These are phyloP conservation scores for Tremella fuciformis DNA, from an alignment of 768 basidiomycete genomes.

Conservation along the genomic window DNA sequence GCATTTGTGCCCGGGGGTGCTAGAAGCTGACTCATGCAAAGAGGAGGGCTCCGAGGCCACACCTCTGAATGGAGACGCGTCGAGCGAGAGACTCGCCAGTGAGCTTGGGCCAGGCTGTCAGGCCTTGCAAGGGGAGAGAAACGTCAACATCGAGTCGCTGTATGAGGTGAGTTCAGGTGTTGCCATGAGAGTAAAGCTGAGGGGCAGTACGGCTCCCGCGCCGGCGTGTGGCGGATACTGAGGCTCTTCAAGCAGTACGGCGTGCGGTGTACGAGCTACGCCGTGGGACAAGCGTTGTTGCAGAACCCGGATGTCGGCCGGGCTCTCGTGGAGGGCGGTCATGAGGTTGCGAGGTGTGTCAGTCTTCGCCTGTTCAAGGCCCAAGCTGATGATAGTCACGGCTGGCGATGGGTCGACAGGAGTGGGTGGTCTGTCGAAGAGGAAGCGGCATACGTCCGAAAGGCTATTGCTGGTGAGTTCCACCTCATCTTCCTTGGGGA, in stretches of 20 bases:
- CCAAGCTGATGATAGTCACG: conserved; percentile 26
- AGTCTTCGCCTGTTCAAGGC: neutral
- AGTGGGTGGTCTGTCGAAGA: conserved; percentile 27
- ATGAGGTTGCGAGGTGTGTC: conserved; percentile 37
- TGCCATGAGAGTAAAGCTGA: neutral
- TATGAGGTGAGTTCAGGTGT: conserved; percentile 27
- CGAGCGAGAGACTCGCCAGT: conserved; percentile 27
- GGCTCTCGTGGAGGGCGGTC: conserved; percentile 21
- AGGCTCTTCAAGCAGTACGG: conserved; percentile 33
- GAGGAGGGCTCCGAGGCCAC: conserved; percentile 36
- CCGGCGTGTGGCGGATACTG: conserved; percentile 43
- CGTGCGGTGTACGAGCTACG: conserved; percentile 31
- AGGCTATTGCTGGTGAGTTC: conserved; percentile 29
- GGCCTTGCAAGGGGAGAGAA: conserved; percentile 24
- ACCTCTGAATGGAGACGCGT: conserved; percentile 36
- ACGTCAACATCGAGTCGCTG: conserved; percentile 38
- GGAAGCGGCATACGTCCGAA: conserved; percentile 30
- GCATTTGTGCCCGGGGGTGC: neutral
- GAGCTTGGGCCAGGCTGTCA: conserved; percentile 36
- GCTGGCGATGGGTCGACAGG: conserved; percentile 41
- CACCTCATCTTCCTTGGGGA: too few relatives aligned
- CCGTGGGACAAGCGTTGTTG: conserved; percentile 29
- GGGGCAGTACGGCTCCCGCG: conserved; percentile 37
- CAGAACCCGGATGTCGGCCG: conserved; percentile 29
- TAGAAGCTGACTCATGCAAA: neutral